phyloP scores from a whole-genome alignment of 768 basidiomycete species.

The Mycena albidolilacea region DNA sequence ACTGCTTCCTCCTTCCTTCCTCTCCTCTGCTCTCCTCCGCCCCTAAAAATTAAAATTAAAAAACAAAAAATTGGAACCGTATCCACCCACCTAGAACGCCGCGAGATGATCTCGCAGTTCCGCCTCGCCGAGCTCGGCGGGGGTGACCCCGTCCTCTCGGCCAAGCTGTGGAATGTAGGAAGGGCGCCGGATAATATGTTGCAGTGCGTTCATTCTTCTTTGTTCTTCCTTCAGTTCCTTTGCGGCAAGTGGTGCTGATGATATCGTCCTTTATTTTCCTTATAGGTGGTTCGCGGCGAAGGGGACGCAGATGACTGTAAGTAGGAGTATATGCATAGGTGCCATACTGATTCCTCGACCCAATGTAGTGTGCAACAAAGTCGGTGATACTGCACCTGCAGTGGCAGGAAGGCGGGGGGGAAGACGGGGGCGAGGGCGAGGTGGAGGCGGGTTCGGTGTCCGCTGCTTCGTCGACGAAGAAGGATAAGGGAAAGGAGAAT shows the following conservation, averaged over 20 bases:
- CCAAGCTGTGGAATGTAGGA: conserved; percentile 84
- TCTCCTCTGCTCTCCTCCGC: not conserved
- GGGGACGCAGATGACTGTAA: conserved; percentile 90
- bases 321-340: conserved; percentile 40
- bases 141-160: conserved; percentile 74
- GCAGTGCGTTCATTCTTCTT: conserved; percentile 63
- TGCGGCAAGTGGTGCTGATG: not conserved
- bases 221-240: not conserved
- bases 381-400: conserved; percentile 88
- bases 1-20: not conserved
- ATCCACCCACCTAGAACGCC: conserved; percentile 54
- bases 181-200: conserved; percentile 89
- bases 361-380: conserved; percentile 86
- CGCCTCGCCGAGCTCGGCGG: conserved; percentile 85
- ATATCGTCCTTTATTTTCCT: not conserved
- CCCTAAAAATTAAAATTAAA: too few relatives aligned
- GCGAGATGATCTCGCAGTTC: conserved; percentile 95
- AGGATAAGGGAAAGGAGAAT: conserved; percentile 14
- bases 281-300: conserved; percentile 91
- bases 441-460: not conserved
- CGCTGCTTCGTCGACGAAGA: not conserved
- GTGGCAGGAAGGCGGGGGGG: conserved; percentile 76
- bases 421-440: conserved; percentile 45
- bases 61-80: too few relatives aligned
- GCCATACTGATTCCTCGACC: not conserved